phyloP scores from a whole-genome alignment of 2,329 filamentous ascomycete species.

The Pseudocercospora fuligena region DNA sequence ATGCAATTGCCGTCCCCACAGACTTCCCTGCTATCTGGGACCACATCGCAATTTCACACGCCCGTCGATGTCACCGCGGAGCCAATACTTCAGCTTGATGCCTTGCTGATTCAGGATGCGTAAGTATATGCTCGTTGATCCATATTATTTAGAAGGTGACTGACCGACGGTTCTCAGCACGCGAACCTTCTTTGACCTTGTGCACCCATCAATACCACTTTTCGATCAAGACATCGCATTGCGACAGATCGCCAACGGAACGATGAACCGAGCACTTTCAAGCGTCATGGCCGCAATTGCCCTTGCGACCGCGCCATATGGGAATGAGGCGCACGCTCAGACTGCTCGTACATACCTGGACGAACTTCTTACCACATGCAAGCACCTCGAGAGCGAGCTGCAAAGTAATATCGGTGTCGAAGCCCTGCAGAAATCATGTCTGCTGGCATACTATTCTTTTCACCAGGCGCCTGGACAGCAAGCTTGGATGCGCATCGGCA shows the following conservation, averaged over 20 bases:
- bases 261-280: neutral
- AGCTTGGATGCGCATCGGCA: slow-evolving; percentile 1
- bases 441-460: slow-evolving; percentile 4
- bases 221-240: neutral
- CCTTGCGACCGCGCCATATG: neutral
- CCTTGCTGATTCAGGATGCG: neutral
- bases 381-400: neutral
- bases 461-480: slow-evolving; percentile 1
- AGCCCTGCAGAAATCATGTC: neutral
- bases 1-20: no score
- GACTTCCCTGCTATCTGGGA: neutral
- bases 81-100: neutral
- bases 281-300: neutral
- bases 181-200: neutral
- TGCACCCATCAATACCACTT: neutral
- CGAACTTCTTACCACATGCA: neutral
- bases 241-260: neutral
- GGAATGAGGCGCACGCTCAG: neutral
- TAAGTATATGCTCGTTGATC: neutral
- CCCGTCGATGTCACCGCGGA: neutral
- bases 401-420: neutral
- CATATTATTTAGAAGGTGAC: neutral
- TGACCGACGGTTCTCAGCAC: no score
- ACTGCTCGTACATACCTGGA: neutral
- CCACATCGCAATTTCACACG: neutral